These are phyloP conservation scores for Adiantum capillusveneris DNA, from an alignment of 75 land plant genomes.

Conservation along the genomic window DNA sequence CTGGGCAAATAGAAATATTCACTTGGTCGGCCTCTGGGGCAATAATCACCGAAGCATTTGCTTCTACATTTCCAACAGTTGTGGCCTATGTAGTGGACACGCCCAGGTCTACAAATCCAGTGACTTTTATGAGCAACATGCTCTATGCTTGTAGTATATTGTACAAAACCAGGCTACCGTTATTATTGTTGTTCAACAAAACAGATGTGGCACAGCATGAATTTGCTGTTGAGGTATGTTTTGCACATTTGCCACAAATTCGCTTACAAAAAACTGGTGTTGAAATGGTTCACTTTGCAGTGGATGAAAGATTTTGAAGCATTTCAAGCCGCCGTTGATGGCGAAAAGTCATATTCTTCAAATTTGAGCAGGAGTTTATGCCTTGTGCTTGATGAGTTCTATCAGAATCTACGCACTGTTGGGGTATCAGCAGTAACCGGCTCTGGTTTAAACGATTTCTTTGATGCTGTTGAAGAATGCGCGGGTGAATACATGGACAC, in stretches of 20 bases:
- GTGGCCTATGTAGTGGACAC: conserved; percentile 92
- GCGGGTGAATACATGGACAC: conserved; percentile 84
- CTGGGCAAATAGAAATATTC: conserved; percentile 99
- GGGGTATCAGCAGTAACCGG: conserved; percentile 98
- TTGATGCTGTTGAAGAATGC: conserved; percentile 76
- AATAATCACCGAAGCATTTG: conserved; percentile 97
- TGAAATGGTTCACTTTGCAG: conserved; percentile 30
- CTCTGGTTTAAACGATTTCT: conserved; percentile 71
- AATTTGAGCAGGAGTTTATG: conserved; percentile 76
- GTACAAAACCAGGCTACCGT: conserved; percentile 85
- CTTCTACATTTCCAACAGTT: conserved; percentile 93
- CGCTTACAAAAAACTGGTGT: background rate
- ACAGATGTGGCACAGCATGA: conserved; percentile 88
- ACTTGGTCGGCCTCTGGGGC: conserved; percentile 99
- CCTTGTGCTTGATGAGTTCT: conserved; percentile 89
- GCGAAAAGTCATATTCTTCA: conserved; percentile 73
- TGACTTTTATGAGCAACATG: conserved; percentile 99
- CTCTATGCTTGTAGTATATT: conserved; percentile 97
- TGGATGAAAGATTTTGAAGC: conserved; percentile 99
- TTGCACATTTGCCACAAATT: background rate
- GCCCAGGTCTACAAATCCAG: conserved; percentile 86
- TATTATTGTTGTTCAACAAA: conserved; percentile 83
- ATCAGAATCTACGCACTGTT: conserved; percentile 69
- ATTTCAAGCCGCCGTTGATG: conserved; percentile 70
- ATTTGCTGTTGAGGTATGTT: conserved; percentile 89